Evolutionary conservation across 2,329 filamentous ascomycete species (phyloP).

Genomic region (Stenocarpella maydis): DNA sequence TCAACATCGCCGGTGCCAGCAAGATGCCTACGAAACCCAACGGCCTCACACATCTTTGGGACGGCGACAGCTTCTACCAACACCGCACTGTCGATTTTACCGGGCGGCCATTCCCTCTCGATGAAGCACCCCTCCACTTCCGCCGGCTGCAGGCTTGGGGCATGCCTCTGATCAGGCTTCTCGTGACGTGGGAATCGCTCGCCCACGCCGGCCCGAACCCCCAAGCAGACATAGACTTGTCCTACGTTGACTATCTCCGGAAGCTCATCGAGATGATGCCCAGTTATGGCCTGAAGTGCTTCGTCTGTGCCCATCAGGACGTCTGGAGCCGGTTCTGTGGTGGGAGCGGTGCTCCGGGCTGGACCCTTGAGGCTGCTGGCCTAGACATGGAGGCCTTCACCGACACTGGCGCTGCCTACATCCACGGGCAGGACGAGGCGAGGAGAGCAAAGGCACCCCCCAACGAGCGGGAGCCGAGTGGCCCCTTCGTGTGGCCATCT

Average conservation of each 20-base stretch:
- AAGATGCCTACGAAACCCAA: constrained; percentile 50
- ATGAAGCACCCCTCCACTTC: constrained; percentile 51
- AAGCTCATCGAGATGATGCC: constrained; percentile 49
- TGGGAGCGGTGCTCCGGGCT: constrained; percentile 51
- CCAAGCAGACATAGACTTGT: constrained; percentile 46
- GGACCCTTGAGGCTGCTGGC: constrained; percentile 52
- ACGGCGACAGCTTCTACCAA: constrained; percentile 50
- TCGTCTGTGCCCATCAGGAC: constrained; percentile 53
- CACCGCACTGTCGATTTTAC: constrained; percentile 50
- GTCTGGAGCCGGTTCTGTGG: constrained; percentile 54
- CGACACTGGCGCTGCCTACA: constrained; percentile 44
- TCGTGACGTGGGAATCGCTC: constrained; percentile 54
- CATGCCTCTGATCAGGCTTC: constrained; percentile 48
- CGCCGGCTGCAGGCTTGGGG: constrained; percentile 49
- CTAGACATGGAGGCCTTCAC: constrained; percentile 49
- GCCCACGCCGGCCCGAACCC: constrained; percentile 46
- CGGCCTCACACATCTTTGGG: constrained; percentile 47
- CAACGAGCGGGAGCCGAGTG: constrained; percentile 46
- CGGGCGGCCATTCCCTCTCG: constrained; percentile 49
- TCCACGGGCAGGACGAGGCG: constrained; percentile 47
- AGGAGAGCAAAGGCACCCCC: constrained; percentile 38
- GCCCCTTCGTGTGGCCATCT: constrained; percentile 49
- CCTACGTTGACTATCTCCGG: constrained; percentile 50
- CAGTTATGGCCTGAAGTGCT: constrained; percentile 49
- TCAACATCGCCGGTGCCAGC: constrained; percentile 52